A percentile compares a stretch with the other conserved stretches of the same genome.
These are phyloP conservation scores for Pleurotus giganteus DNA, from an alignment of 768 basidiomycete genomes.

Conservation along the genomic window DNA sequence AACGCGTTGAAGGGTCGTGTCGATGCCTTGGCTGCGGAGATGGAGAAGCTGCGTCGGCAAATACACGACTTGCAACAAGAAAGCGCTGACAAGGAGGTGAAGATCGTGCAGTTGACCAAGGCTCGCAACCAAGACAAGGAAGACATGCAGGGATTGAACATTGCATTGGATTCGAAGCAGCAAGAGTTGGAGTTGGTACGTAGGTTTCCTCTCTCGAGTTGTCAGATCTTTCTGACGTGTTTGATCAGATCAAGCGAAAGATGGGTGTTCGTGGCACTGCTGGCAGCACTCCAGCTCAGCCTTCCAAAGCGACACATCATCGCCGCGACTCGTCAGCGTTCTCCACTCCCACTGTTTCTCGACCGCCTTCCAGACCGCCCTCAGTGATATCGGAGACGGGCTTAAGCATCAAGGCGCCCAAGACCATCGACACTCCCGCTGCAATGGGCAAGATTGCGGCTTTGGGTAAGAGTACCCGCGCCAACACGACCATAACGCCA, in stretches of 20 bases:
- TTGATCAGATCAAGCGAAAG: conserved; percentile 59
- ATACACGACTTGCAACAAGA: conserved; percentile 74
- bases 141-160: conserved; percentile 81
- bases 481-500: conserved; percentile 32
- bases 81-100: conserved; percentile 83
- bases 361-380: conserved; percentile 61
- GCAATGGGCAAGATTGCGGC: conserved; percentile 33
- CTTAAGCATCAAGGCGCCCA: conserved; percentile 36
- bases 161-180: conserved; percentile 91
- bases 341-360: conserved; percentile 46
- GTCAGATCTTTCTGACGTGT: conserved; percentile 2
- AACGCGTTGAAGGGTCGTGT: conserved; percentile 49
- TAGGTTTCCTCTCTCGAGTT: not conserved
- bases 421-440: conserved; percentile 35
- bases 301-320: conserved; percentile 33
- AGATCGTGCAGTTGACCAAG: conserved; percentile 70
- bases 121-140: conserved; percentile 67
- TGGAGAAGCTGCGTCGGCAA: conserved; percentile 57
- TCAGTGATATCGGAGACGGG: conserved; percentile 55
- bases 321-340: conserved; percentile 61
- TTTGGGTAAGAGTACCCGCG: conserved; percentile 49
- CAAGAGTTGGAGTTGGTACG: conserved; percentile 89
- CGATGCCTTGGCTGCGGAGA: conserved; percentile 49
- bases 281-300: conserved; percentile 52
- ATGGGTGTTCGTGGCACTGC: conserved; percentile 54